A percentile compares a stretch with the other conserved stretches of the same genome.
phyloP scores from a whole-genome alignment of 257 asterid genomes.

The Solanum ahanhuiri region DNA sequence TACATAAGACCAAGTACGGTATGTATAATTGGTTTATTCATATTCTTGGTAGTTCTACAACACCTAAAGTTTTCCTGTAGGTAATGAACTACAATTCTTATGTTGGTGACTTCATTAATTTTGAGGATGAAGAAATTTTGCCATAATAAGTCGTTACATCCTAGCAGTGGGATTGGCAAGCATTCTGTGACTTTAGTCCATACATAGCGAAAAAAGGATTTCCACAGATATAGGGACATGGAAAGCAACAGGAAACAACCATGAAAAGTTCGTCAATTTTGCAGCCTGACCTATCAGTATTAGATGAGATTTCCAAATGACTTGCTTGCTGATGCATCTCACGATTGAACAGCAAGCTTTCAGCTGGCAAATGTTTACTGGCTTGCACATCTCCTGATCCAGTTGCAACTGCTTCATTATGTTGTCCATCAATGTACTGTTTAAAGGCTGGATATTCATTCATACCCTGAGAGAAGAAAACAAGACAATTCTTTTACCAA shows the following conservation, averaged over 20 bases:
- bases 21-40: no score
- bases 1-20: no score
- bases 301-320: conserved; percentile 23
- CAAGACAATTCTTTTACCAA: conserved; percentile 1
- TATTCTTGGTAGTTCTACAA: no score
- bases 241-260: not conserved
- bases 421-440: conserved; percentile 35
- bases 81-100: no score
- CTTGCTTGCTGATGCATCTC: conserved; percentile 23
- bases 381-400: conserved; percentile 43
- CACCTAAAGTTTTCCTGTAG: no score
- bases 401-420: conserved; percentile 25
- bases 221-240: not conserved
- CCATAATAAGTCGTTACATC: not conserved
- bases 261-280: not conserved
- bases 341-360: conserved; percentile 22
- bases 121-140: no score
- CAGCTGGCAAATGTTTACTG: conserved; percentile 20
- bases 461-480: conserved; percentile 25
- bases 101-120: no score
- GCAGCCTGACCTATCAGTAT: conserved; percentile 44
- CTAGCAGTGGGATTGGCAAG: not conserved
- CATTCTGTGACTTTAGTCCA: not conserved
- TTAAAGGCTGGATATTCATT: conserved; percentile 32
- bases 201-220: not conserved